These are phyloP conservation scores for Pseudozyma hubeiensis DNA, from an alignment of 1,284 basidiomycete species.

Conservation along the genomic window DNA sequence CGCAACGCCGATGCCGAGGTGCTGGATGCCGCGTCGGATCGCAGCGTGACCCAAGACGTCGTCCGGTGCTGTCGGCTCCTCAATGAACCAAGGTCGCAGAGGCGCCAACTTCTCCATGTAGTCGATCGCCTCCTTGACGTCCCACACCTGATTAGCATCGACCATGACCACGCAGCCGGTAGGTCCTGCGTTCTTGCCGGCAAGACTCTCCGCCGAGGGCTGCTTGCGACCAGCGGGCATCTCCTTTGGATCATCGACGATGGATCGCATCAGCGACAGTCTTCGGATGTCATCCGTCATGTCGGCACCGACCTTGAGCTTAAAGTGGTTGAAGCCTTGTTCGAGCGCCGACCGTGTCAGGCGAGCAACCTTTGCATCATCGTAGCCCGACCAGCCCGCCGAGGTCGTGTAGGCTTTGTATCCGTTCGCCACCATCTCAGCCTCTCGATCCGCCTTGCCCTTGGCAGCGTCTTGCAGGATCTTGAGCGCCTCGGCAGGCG, in stretches of 20 bases:
- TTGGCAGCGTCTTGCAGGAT: constrained; percentile 82
- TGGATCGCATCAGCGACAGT: constrained; percentile 86
- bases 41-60: constrained; percentile 76
- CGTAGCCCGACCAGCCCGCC: constrained; percentile 79
- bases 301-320: constrained; percentile 91
- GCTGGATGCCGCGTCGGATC: constrained; percentile 82
- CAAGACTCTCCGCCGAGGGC: constrained; percentile 33
- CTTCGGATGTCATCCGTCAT: constrained; percentile 84
- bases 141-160: constrained; percentile 97
- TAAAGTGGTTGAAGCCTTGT: constrained; percentile 73
- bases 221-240: constrained; percentile 43
- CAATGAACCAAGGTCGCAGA: constrained; percentile 90
- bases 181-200: constrained; percentile 89
- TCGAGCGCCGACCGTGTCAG: constrained; percentile 86
- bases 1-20: constrained; percentile 88
- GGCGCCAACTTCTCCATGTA: constrained; percentile 84
- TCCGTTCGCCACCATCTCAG: constrained; percentile 70
- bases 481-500: constrained; percentile 85
- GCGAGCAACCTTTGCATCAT: constrained; percentile 87
- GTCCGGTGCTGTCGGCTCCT: constrained; percentile 51
- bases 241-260: constrained; percentile 77
- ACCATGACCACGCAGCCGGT: constrained; percentile 95
- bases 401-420: constrained; percentile 96
- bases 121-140: constrained; percentile 89
- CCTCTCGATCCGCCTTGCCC: constrained; percentile 75